A percentile compares a stretch with the other conserved stretches of the same genome.
phyloP scores from a whole-genome alignment of 2,329 filamentous ascomycete species.

The Colletotrichum coccodes region DNA sequence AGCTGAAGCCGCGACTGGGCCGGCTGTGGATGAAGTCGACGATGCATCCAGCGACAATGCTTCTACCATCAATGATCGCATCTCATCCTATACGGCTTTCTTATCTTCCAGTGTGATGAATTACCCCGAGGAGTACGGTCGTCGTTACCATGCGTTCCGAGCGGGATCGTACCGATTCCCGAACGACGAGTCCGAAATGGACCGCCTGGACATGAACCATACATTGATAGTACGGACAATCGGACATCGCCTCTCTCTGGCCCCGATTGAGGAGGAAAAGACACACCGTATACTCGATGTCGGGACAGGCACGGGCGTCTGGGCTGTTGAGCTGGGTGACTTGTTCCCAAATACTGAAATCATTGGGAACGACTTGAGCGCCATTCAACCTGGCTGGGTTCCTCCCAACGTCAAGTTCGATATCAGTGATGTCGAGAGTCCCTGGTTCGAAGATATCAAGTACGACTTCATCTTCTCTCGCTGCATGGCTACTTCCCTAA shows the following conservation, averaged over 20 bases:
- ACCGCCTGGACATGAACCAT: slow-evolving; percentile 50
- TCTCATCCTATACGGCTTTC: not conserved
- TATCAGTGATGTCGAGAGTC: slow-evolving; percentile 69
- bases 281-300: slow-evolving; percentile 43
- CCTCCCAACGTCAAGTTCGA: slow-evolving; percentile 79
- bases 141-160: slow-evolving; percentile 19
- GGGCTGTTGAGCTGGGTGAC: slow-evolving; percentile 75
- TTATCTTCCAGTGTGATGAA: not conserved
- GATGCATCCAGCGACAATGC: not conserved
- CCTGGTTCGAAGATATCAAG: not conserved
- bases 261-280: not conserved
- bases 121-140: slow-evolving; percentile 5
- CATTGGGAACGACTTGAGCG: slow-evolving; percentile 72
- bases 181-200: slow-evolving; percentile 49
- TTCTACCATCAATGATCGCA: not conserved
- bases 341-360: slow-evolving; percentile 67
- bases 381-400: slow-evolving; percentile 71
- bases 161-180: slow-evolving; percentile 41
- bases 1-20: not conserved
- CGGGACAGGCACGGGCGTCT: slow-evolving; percentile 58
- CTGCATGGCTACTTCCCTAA: slow-evolving; percentile 37
- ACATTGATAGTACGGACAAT: not conserved
- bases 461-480: slow-evolving; percentile 35
- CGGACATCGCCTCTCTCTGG: not conserved
- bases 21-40: not conserved